Evolutionary conservation across 179 eudicot species (phyloP).

Genomic region (Beta lomatogona): DNA sequence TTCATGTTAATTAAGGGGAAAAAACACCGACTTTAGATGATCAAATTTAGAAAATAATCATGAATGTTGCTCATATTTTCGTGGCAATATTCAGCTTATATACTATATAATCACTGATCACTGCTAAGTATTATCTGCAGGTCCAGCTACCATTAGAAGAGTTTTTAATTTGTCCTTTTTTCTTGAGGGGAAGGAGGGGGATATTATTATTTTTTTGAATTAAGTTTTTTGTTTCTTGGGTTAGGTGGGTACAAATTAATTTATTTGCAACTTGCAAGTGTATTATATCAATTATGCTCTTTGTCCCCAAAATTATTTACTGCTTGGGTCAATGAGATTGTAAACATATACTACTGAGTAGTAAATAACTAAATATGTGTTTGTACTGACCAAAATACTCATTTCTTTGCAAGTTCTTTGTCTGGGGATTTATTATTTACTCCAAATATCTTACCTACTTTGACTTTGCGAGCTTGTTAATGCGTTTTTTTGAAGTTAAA

Average conservation of each 20-base stretch:
- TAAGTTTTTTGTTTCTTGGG: background rate
- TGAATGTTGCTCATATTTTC: constrained; percentile 40
- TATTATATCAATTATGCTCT: constrained; percentile 1
- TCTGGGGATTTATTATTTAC: too few species aligned
- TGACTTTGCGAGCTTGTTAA: too few species aligned
- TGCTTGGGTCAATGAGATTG: constrained; percentile 13
- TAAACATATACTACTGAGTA: constrained; percentile 9
- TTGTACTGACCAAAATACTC: background rate
- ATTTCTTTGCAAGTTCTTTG: background rate
- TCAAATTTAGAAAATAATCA: constrained; percentile 19
- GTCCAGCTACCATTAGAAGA: constrained; percentile 5
- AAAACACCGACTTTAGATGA: background rate
- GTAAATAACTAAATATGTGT: background rate
- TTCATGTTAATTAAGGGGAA: constrained; percentile 35
- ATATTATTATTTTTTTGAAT: background rate
- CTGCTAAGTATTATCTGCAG: constrained; percentile 11
- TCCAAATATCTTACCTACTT: too few species aligned
- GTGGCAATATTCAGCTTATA: constrained; percentile 31
- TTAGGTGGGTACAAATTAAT: background rate
- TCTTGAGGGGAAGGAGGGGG: background rate
- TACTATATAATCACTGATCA: background rate
- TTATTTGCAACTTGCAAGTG: background rate
- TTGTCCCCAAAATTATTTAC: constrained; percentile 17
- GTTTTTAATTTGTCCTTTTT: background rate
- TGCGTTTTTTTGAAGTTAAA: too few species aligned